Evolutionary conservation across 2,329 filamentous ascomycete genomes (phyloP), one percentile per base, ranked within the genome.

Genomic region (Cladosporium austrohemisphaericum): DNA sequence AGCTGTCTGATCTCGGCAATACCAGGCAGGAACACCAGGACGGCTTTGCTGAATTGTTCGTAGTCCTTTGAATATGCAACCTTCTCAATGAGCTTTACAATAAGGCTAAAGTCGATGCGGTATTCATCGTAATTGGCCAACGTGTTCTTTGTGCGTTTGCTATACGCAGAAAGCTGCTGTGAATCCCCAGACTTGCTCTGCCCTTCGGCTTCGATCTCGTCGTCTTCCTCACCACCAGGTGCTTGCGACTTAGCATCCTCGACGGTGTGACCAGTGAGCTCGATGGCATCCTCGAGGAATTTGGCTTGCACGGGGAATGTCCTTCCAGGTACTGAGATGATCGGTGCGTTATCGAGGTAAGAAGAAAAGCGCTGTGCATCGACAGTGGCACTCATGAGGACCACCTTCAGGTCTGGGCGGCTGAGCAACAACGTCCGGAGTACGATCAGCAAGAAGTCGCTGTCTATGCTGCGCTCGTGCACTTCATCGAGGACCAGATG

Each of bases 401-500:
- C 79, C 16, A 98, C 86, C 68, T 95, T 97, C 44, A 98, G 75
- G 55, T 95, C 87, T 53, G 84, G 85, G 47, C 92, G 80, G 57
- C 80, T 80, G 23, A 79, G 67, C 71, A 96, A 79, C 3, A 98
- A 74, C 54, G 91, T 86, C 63, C 88, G 88, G 43, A 98, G 77
- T 1, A 97, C 87, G 58, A 98, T 93, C 13, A 98, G 77, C 26
- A 98, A 75, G 65, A 98, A 96, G 66, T 98, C 93, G 50, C 91
- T 95, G 65, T 98, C 93, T 58, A 98, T 97, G 10, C 89, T 88
- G 54, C 92, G 83, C 67, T 98, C 93, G 64, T 98, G 93, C 2
- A 97, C 92, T 69, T 98, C 93, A 63, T 98, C 93, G n/a, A 98
- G 83, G 37, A 98, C 83, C 52, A 98, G 73, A 70, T 97, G 93